Conservation (phyloP, 495 filamentous ascomycete species). For the Podospora appendiculata region DNA sequence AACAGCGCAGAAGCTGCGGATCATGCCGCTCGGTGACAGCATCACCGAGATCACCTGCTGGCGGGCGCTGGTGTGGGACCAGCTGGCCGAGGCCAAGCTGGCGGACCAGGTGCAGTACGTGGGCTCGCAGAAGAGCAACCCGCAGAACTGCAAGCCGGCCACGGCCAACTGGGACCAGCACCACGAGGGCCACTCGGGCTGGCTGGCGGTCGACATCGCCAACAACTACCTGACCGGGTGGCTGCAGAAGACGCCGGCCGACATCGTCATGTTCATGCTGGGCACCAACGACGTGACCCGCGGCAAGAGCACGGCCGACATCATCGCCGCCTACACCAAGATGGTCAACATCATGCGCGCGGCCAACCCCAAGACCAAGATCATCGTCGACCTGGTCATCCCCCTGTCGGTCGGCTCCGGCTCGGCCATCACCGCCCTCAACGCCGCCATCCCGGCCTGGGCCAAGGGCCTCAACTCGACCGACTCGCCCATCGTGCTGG, state of each 20-base stretch:
- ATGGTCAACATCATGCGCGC: conserved; percentile 29
- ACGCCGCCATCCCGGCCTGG: conserved; percentile 30
- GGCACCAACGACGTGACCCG: conserved; percentile 35
- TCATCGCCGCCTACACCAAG: conserved; percentile 30
- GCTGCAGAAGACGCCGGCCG: conserved; percentile 28
- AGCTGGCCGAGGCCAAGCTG: conserved; percentile 19
- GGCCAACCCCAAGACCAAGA: conserved; percentile 25
- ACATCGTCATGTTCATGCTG: conserved; percentile 37
- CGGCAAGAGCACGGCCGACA: conserved; percentile 18
- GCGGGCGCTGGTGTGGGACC: conserved; percentile 31
- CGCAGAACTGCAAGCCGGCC: conserved; percentile 22
- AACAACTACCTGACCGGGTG: conserved; percentile 33
- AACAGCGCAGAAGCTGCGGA: conserved; percentile 9
- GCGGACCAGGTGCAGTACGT: conserved; percentile 29
- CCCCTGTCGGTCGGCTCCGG: conserved; percentile 18
- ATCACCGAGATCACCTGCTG: conserved; percentile 38
- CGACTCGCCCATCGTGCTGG: conserved; percentile 30
- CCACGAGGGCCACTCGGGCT: conserved; percentile 39
- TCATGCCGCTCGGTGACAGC: conserved; percentile 32
- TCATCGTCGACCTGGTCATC: conserved; percentile 32
- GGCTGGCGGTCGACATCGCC: conserved; percentile 35
- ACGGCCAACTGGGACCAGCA: conserved; percentile 25
- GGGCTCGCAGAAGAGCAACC: conserved; percentile 30
- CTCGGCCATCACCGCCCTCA: conserved; percentile 18
- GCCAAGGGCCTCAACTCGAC: conserved; percentile 20